phyloP scores from a whole-genome alignment of 2,329 filamentous ascomycete species.

The Pezicula neosporulosa region DNA sequence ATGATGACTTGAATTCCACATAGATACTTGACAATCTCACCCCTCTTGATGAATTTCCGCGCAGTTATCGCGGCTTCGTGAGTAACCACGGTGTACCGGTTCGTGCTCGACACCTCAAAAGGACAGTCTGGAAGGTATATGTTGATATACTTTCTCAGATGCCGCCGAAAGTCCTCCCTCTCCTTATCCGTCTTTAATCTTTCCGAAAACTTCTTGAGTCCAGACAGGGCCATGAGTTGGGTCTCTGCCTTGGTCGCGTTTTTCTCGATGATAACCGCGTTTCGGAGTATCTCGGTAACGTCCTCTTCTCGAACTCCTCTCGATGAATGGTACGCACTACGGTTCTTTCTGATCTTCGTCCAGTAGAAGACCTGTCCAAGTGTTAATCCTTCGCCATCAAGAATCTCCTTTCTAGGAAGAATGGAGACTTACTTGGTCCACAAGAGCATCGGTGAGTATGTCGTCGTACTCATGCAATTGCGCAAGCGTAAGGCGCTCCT shows the following conservation, averaged over 20 bases:
- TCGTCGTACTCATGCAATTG: slow-evolving; percentile 94
- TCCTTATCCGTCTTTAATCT: slow-evolving; percentile 72
- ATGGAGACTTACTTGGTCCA: slow-evolving; percentile 76
- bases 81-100: slow-evolving; percentile 87
- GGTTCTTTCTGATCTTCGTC: slow-evolving; percentile 94
- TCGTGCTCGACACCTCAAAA: slow-evolving; percentile 90
- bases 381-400: slow-evolving; percentile 5
- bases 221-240: slow-evolving; percentile 68
- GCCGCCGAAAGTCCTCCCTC: slow-evolving; percentile 79
- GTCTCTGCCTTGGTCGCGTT: slow-evolving; percentile 68
- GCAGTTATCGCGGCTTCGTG: slow-evolving; percentile 88
- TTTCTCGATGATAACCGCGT: slow-evolving; percentile 70
- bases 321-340: slow-evolving; percentile 78
- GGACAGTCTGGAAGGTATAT: slow-evolving; percentile 93
- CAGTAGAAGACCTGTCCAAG: slow-evolving; percentile 80
- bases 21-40: slow-evolving; percentile 87
- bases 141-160: slow-evolving; percentile 85
- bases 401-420: slow-evolving; percentile 7
- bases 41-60: slow-evolving; percentile 71
- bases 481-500: slow-evolving; percentile 75
- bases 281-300: slow-evolving; percentile 57
- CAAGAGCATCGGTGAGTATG: slow-evolving; percentile 87
- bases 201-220: slow-evolving; percentile 67
- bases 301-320: slow-evolving; percentile 69
- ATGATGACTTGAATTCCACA: slow-evolving; percentile 89